Base-by-base conservation (phyloP, 768 basidiomycete genomes). In the Rhodotorula diobovata region DNA sequence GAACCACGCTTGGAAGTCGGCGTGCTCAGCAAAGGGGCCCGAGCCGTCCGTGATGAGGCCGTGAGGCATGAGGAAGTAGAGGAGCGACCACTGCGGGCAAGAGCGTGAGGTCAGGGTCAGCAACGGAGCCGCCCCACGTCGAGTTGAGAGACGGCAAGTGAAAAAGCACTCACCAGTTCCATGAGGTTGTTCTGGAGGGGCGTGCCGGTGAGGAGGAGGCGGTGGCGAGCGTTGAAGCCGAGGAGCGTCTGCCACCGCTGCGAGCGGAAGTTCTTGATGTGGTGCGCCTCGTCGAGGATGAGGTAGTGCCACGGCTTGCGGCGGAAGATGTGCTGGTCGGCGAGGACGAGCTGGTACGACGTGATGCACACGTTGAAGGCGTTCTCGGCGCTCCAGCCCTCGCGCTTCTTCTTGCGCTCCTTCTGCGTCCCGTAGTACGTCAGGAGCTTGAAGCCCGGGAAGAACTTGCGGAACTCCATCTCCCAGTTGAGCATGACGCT, bases 1-100 rank as follows among this genome's bases (percentile, higher is more conserved):
- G 79, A 98, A 96, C 93, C 94, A 96, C 65, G 93, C 90, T 12
- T 87, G 90, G 79, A 98, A 97, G 79, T 96, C 92, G 78, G 91
- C 91, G 70, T 94, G 81, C 77, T 92, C 90, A 34, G 90, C 94
- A 80, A 97, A 96, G 32, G 73, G 70, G 10, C 70, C 70, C 32
- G 63, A 60, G 34, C 62, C 71, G 34, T 69, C 67, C 41, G 39
- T 30, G 28, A 55, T 58, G 39, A 77, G 62, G 21, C 75, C 88
- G 75, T 93, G 90, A 0, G 95, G 95, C 35, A 99, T 85, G 72
- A 99, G 91, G 76, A 96, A 98, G 80, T 97, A 95, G 50, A 98
- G 86, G 21, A 97, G 83, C 4, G 91, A 89, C 95, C 95, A 97
- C 16, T 75, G 59, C 25, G 37, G 5, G 41, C 8, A 18, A 9